These are phyloP conservation scores for Capronia epimyces DNA, from an alignment of 2,329 filamentous ascomycete species.

Conservation along the genomic window DNA sequence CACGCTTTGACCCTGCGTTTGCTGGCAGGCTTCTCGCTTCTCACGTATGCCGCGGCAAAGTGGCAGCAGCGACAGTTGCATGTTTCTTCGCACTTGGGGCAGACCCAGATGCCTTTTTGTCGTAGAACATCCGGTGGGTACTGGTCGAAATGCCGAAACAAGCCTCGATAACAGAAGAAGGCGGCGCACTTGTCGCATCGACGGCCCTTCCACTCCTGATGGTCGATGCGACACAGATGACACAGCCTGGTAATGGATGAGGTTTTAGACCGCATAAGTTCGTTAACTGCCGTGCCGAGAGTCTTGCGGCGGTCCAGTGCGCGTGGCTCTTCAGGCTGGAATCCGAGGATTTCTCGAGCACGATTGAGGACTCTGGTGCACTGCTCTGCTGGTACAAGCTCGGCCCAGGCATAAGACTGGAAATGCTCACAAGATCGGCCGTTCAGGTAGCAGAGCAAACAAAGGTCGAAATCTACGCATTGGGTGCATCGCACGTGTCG, in stretches of 20 bases:
- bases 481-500: slow-evolving; percentile 36
- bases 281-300: slow-evolving; percentile 32
- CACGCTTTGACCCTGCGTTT: slow-evolving; percentile 33
- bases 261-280: slow-evolving; percentile 31
- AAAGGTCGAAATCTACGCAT: slow-evolving; percentile 37
- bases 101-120: slow-evolving; percentile 32
- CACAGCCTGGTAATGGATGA: slow-evolving; percentile 30
- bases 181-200: slow-evolving; percentile 34
- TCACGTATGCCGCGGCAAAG: slow-evolving; percentile 33
- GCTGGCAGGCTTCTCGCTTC: slow-evolving; percentile 34
- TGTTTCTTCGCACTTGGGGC: slow-evolving; percentile 34
- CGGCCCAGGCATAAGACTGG: slow-evolving; percentile 34
- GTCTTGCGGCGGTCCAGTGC: slow-evolving; percentile 27
- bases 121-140: slow-evolving; percentile 32
- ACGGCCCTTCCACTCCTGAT: slow-evolving; percentile 35
- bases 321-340: slow-evolving; percentile 28
- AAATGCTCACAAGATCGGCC: slow-evolving; percentile 36
- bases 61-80: slow-evolving; percentile 38
- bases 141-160: slow-evolving; percentile 36
- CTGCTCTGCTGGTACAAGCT: slow-evolving; percentile 31
- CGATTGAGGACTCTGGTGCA: slow-evolving; percentile 30
- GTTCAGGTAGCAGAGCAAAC: slow-evolving; percentile 35
- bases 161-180: slow-evolving; percentile 36
- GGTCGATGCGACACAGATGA: slow-evolving; percentile 36
- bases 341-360: slow-evolving; percentile 29